These are phyloP conservation scores for Raphanus hybrid DNA, from an alignment of 441 rosid genomes.

Conservation along the genomic window DNA sequence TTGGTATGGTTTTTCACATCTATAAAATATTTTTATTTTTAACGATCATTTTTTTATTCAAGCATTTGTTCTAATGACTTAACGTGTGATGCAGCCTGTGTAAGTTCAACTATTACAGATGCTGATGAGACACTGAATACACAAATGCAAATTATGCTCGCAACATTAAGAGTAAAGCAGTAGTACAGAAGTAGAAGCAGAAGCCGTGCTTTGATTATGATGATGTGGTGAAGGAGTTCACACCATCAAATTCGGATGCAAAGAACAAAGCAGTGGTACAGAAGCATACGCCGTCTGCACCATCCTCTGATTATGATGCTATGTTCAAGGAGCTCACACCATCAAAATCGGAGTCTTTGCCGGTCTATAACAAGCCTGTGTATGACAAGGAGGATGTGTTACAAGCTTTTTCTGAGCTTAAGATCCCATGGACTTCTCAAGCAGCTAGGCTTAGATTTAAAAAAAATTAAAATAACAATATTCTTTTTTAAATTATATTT, in stretches of 20 bases:
- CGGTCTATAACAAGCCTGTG: background rate
- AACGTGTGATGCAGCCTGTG: background rate
- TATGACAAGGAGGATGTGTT: constrained; percentile 1
- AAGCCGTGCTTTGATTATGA: constrained; percentile 46
- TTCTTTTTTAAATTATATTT: too few relatives aligned
- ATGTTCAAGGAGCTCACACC: constrained; percentile 53
- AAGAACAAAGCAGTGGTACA: background rate
- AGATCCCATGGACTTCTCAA: constrained; percentile 2
- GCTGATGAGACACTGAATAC: background rate
- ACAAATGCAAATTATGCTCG: background rate
- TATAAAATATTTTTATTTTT: background rate
- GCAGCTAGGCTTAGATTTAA: background rate
- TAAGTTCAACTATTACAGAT: background rate
- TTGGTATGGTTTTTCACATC: background rate
- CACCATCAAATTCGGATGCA: constrained; percentile 47
- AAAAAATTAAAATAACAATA: too few relatives aligned
- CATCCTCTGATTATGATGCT: constrained; percentile 63
- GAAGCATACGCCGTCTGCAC: background rate
- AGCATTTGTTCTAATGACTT: background rate
- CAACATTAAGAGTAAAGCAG: background rate
- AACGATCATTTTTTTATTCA: background rate
- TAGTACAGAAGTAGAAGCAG: background rate
- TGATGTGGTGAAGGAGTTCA: constrained; percentile 57
- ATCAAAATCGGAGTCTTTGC: constrained; percentile 40
- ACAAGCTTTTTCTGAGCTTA: background rate